Percentiles rank a stretch among this genome's conserved stretches.
phyloP scores from a whole-genome alignment of 257 asterid genomes.

The Scutellaria baicalensis region DNA sequence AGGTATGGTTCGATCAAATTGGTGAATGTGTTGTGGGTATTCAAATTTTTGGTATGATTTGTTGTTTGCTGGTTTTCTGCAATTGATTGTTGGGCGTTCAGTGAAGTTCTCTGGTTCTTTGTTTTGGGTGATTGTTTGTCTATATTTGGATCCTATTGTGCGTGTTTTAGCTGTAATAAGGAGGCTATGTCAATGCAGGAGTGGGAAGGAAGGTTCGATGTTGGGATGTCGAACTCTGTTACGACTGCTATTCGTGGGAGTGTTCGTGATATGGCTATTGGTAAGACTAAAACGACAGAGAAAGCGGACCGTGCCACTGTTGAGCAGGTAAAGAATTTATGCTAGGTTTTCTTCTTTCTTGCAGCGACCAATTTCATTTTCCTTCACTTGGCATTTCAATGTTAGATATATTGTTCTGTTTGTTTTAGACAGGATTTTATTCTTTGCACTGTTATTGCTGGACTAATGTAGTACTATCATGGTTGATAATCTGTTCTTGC shows the following conservation, averaged over 20 bases:
- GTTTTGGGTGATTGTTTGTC: not conserved
- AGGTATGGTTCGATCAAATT: slow-evolving; percentile 37
- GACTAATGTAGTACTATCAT: not conserved
- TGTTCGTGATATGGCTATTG: slow-evolving; percentile 91
- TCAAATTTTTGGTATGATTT: not conserved
- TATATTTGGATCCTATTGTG: not conserved
- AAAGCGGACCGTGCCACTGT: slow-evolving; percentile 98
- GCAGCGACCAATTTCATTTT: not conserved
- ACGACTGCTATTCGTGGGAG: slow-evolving; percentile 93
- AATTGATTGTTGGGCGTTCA: not conserved
- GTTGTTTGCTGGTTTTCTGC: not conserved
- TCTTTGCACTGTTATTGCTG: slow-evolving; percentile 1
- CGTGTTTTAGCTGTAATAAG: not conserved
- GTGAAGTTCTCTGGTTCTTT: slow-evolving; percentile 55
- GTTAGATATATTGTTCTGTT: too few species aligned
- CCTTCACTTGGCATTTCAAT: not conserved
- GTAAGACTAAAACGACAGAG: slow-evolving; percentile 73
- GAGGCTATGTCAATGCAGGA: slow-evolving; percentile 52
- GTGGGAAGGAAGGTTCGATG: slow-evolving; percentile 90
- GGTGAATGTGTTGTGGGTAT: not conserved
- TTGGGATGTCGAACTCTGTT: slow-evolving; percentile 91
- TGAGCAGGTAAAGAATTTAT: slow-evolving; percentile 60
- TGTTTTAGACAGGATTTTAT: not conserved
- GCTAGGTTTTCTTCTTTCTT: not conserved
- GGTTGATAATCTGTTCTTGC: slow-evolving; percentile 12